phyloP scores from a whole-genome alignment of 1,284 basidiomycete genomes.

The Irpex rosettiformis region DNA sequence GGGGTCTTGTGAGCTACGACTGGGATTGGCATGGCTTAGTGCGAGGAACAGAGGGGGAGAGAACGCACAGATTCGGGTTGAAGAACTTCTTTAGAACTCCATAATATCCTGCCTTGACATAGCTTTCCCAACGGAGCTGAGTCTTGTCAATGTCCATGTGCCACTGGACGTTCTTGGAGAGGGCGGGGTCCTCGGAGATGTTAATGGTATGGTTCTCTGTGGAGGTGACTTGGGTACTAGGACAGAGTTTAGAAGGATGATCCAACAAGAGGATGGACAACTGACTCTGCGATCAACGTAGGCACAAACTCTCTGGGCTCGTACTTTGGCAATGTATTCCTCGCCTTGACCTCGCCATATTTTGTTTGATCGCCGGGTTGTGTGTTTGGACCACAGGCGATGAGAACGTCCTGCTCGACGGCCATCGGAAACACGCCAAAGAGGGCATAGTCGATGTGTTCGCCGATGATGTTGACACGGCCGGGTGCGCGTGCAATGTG shows the following conservation, averaged over 20 bases:
- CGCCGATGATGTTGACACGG: slow-evolving; percentile 73
- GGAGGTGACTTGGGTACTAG: background rate
- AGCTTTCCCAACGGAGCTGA: slow-evolving; percentile 80
- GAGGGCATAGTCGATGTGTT: slow-evolving; percentile 85
- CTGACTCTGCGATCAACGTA: slow-evolving; percentile 20
- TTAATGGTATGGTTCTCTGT: background rate
- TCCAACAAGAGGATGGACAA: background rate
- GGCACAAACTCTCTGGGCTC: slow-evolving; percentile 55
- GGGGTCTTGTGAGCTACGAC: slow-evolving; percentile 12
- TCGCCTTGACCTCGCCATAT: slow-evolving; percentile 47
- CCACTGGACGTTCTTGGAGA: slow-evolving; percentile 40
- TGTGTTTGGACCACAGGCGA: slow-evolving; percentile 57
- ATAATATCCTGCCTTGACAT: slow-evolving; percentile 81
- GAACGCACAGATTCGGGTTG: slow-evolving; percentile 18
- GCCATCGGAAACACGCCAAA: slow-evolving; percentile 83
- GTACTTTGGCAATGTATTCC: slow-evolving; percentile 68
- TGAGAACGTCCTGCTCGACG: slow-evolving; percentile 81
- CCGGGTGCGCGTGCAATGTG: slow-evolving; percentile 83
- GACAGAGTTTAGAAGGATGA: background rate
- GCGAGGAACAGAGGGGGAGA: background rate
- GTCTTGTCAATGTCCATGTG: slow-evolving; percentile 69
- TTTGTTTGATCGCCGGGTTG: slow-evolving; percentile 6
- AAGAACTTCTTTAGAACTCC: slow-evolving; percentile 74
- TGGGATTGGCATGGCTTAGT: background rate
- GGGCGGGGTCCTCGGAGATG: background rate